A percentile compares a stretch with the other conserved stretches of the same genome.
Evolutionary conservation across 768 basidiomycete species (phyloP).

Genomic region (Pleurotus platypus): DNA sequence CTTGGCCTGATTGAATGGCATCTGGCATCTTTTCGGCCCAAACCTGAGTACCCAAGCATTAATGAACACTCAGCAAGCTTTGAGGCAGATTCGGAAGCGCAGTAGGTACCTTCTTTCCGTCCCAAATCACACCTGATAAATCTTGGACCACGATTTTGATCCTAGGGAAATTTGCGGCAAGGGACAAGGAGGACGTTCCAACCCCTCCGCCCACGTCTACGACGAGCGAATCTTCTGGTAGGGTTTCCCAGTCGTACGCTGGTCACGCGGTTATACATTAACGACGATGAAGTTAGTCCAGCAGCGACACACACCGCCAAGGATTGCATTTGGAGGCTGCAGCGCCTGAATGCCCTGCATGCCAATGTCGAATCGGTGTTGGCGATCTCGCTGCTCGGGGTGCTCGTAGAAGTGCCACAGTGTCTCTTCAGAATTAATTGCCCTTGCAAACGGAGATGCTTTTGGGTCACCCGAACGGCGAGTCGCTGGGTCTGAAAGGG

Average conservation of each 20-base stretch:
- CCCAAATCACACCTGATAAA: slow-evolving; percentile 34
- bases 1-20: slow-evolving; percentile 15
- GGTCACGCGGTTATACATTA: neutral
- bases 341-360: slow-evolving; percentile 18
- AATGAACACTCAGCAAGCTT: neutral
- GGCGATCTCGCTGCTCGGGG: slow-evolving; percentile 12
- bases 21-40: slow-evolving; percentile 7
- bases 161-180: slow-evolving; percentile 17
- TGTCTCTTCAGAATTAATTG: slow-evolving; percentile 15
- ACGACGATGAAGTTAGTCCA: neutral
- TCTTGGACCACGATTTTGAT: slow-evolving; percentile 47
- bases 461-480: slow-evolving; percentile 20
- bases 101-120: slow-evolving; percentile 30
- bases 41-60: neutral
- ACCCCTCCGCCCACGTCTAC: slow-evolving; percentile 57
- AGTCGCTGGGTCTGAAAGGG: slow-evolving; percentile 23
- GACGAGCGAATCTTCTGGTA: slow-evolving; percentile 34
- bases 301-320: slow-evolving; percentile 10
- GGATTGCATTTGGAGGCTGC: slow-evolving; percentile 14
- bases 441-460: slow-evolving; percentile 20
- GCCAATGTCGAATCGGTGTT: slow-evolving; percentile 19
- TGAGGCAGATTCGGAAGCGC: neutral
- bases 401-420: slow-evolving; percentile 17
- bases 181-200: slow-evolving; percentile 26
- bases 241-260: slow-evolving; percentile 45